Base-by-base conservation (phyloP, 306 rosid species). In the Medicago ruthenica region DNA sequence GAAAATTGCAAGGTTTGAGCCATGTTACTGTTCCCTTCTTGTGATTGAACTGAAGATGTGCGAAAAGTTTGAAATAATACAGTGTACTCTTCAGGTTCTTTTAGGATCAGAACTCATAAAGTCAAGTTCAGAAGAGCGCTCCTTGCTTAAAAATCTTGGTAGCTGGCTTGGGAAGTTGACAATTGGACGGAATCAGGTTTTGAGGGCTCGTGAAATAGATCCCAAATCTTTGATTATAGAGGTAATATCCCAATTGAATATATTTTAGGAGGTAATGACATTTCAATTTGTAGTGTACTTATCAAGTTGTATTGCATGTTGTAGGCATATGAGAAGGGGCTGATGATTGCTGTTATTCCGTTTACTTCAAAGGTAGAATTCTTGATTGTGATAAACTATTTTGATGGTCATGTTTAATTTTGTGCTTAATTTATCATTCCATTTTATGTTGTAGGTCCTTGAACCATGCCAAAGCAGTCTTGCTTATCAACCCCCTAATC, bases 101-200 rank as follows among this genome's bases (percentile, higher is more conserved):
- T 74, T 96, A 53, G 99, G 97, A 83, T 96, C 99, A 0, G 98
- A 96, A 59, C 99, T 89, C 70, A 96, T 96, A 77, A 96, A 92
- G 82, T 96, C 99, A 73, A 96, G 98, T 73, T 91, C 99, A 37
- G 99, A 96, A 86, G 99, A 96, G 85, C 99, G 99, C 63, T 96
- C 99, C 7, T 76, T 96, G 81, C 89, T 96, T 39, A 96, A 96
- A 85, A 96, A 96, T 85, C 84, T 96, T 73, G 99, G 99, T 12
- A 96, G 99, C 87, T 96, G 99, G 99, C 91, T 96, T 15, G 99
- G 99, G n/a, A 96, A 90, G 83, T 82, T 96, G 75, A 96, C 99
- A 55, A 96, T 96, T 51, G 99, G 99, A 27, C 85, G 96, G 84
- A 92, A 96, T 82, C 99, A 89, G 80, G 99, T 96, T 70, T 80